These are phyloP conservation scores for Stereum hirsutum DNA, from an alignment of 1,284 basidiomycete genomes.

Conservation along the genomic window DNA sequence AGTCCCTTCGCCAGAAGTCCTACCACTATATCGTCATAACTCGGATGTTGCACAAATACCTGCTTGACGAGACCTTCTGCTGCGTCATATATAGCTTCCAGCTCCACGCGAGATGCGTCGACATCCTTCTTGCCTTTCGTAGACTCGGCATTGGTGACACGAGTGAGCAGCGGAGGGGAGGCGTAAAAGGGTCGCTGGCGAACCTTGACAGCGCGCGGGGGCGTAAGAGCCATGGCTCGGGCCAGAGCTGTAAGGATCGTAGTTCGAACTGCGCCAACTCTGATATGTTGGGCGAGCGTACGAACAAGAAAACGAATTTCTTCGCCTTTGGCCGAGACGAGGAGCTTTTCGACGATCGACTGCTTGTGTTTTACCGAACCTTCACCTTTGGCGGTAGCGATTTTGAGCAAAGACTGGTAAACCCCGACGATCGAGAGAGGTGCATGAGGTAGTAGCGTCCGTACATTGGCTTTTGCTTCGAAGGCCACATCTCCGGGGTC, in stretches of 20 bases:
- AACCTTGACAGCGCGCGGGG: slow-evolving; percentile 22
- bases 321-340: slow-evolving; percentile 81
- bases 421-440: slow-evolving; percentile 59
- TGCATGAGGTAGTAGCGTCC: slow-evolving; percentile 68
- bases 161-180: slow-evolving; percentile 27
- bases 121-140: slow-evolving; percentile 27
- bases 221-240: slow-evolving; percentile 66
- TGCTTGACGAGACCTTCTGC: slow-evolving; percentile 65
- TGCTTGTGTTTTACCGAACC: slow-evolving; percentile 75
- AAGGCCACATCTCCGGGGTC: slow-evolving; percentile 78
- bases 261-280: slow-evolving; percentile 82
- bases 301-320: slow-evolving; percentile 82
- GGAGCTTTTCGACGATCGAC: slow-evolving; percentile 71
- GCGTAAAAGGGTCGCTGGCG: slow-evolving; percentile 26
- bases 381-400: slow-evolving; percentile 60
- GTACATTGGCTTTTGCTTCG: slow-evolving; percentile 70
- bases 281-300: slow-evolving; percentile 74
- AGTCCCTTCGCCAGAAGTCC: slow-evolving; percentile 60
- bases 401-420: slow-evolving; percentile 56
- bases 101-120: slow-evolving; percentile 34
- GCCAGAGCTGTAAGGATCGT: slow-evolving; percentile 80
- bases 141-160: slow-evolving; percentile 26
- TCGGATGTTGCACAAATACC: slow-evolving; percentile 84
- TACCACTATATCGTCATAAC: slow-evolving; percentile 71
- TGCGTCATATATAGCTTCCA: slow-evolving; percentile 35